These are phyloP conservation scores for Pseudocercospora crystallina DNA, from an alignment of 2,329 filamentous ascomycete genomes.

Conservation along the genomic window DNA sequence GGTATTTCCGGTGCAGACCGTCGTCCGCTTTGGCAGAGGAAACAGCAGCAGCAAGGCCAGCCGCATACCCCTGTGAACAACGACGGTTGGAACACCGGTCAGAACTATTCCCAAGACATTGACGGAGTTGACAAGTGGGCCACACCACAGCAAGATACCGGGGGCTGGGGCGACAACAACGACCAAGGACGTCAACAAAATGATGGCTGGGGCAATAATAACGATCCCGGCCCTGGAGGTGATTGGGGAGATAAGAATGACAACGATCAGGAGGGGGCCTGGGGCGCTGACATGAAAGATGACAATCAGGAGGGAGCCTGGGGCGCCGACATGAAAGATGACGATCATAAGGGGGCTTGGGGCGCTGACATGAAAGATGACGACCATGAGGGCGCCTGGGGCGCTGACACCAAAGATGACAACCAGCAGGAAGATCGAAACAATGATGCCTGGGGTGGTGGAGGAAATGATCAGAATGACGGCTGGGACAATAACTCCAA, in stretches of 20 bases:
- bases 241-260: conserved; percentile 4
- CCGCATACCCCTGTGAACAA: background rate
- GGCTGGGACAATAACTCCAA: conserved; percentile 11
- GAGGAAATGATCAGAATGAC: background rate
- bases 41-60: conserved; percentile 10
- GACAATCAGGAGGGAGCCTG: background rate
- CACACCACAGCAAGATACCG: background rate
- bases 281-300: background rate
- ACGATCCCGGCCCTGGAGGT: background rate
- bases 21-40: conserved; percentile 6
- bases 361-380: background rate
- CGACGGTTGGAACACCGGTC: background rate
- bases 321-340: background rate
- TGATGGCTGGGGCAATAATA: background rate
- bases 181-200: background rate
- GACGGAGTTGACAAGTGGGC: conserved; percentile 12
- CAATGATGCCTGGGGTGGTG: background rate
- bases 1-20: background rate
- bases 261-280: background rate
- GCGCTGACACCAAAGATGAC: background rate
- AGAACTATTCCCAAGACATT: conserved; percentile 7
- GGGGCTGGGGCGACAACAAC: background rate
- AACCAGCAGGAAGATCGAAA: background rate
- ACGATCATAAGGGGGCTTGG: background rate
- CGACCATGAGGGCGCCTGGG: background rate